Evolutionary conservation across 148 eudicot genomes (phyloP).

Genomic region (Vaccinium corymbosum): DNA sequence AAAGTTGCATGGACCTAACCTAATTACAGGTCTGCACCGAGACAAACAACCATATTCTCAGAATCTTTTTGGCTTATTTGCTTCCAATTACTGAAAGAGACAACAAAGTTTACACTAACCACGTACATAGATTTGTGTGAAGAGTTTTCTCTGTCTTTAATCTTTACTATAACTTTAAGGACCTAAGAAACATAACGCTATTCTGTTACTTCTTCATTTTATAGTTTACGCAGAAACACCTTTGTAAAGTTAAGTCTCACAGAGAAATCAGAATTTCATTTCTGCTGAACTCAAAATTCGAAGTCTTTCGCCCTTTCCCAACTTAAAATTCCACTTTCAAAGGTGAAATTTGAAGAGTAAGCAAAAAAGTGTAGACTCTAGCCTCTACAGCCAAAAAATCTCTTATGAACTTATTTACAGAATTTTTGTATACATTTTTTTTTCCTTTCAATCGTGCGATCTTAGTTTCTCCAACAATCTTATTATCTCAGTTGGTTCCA

Average conservation of each 20-base stretch:
- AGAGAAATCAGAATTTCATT: not conserved
- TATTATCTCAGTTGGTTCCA: not conserved
- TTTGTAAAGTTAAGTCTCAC: not conserved
- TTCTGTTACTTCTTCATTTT: not conserved
- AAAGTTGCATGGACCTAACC: not conserved
- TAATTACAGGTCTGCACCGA: not conserved
- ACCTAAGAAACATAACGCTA: not conserved
- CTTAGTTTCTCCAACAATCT: not conserved
- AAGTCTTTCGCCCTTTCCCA: not conserved
- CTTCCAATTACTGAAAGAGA: not conserved
- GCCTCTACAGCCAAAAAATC: not conserved
- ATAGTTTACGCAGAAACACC: not conserved
- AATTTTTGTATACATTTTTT: not conserved
- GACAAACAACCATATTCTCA: not conserved
- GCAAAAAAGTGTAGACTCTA: not conserved
- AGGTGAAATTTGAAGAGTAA: not conserved
- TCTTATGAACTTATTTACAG: no score
- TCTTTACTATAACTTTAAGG: not conserved
- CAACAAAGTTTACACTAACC: not conserved
- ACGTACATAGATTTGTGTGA: not conserved
- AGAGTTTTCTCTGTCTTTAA: not conserved
- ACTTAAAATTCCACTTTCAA: not conserved
- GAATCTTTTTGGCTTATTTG: not conserved
- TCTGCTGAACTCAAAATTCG: not conserved
- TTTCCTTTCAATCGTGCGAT: not conserved